Percentiles rank a stretch among this genome's conserved stretches.
Evolutionary conservation across 495 filamentous ascomycete genomes (phyloP).

Genomic region (Hypoxylon intermedium): DNA sequence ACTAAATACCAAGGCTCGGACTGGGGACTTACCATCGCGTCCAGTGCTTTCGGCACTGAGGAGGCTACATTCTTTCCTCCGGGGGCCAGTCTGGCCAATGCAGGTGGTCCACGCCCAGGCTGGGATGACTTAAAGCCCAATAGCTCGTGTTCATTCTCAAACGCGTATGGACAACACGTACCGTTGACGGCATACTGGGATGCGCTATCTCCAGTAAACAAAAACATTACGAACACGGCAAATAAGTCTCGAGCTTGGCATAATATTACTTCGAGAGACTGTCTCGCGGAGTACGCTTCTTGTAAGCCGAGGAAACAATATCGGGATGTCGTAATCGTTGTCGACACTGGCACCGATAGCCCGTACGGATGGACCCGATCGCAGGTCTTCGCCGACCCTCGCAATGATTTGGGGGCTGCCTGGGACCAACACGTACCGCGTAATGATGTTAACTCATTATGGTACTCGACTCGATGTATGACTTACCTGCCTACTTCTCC

Average conservation of each 20-base stretch:
- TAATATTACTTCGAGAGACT: not conserved
- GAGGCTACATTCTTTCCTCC: conserved; percentile 17
- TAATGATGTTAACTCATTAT: conserved; percentile 14
- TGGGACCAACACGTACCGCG: conserved; percentile 15
- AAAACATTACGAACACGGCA: conserved; percentile 12
- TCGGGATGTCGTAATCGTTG: conserved; percentile 15
- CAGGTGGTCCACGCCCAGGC: conserved; percentile 5
- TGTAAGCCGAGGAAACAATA: conserved; percentile 22
- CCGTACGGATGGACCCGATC: conserved; percentile 10
- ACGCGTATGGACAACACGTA: conserved; percentile 3
- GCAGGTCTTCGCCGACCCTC: conserved; percentile 10
- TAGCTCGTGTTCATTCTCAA: too few relatives aligned
- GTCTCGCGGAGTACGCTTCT: conserved; percentile 10
- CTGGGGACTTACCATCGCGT: conserved; percentile 21
- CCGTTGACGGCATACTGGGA: conserved; percentile 7
- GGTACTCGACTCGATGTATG: conserved; percentile 30
- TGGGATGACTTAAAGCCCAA: too few relatives aligned
- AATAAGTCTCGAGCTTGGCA: not conserved
- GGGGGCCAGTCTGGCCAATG: conserved; percentile 17
- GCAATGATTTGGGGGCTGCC: not conserved
- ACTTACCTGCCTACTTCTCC: not conserved
- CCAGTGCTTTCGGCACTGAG: conserved; percentile 12
- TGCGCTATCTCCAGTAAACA: not conserved
- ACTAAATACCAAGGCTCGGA: conserved; percentile 12
- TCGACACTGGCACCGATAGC: conserved; percentile 14